Evolutionary conservation across 2,329 filamentous ascomycete genomes (phyloP), one percentile per base, ranked within the genome.

Genomic region (Ophiocordyceps camponoti-rufipedis): DNA sequence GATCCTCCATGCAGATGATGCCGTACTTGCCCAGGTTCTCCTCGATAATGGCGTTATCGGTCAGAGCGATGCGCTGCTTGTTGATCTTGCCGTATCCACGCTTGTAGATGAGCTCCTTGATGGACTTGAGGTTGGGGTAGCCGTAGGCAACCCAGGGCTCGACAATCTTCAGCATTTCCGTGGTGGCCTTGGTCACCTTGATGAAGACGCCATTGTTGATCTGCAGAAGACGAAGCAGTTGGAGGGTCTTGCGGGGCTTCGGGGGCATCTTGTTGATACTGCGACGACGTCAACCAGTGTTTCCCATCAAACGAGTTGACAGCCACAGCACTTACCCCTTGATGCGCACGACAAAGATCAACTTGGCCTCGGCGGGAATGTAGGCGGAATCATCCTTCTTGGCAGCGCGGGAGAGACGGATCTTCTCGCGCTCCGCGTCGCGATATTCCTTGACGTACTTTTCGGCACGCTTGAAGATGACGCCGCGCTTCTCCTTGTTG

Each of bases 191-290:
- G 74, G 88, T 96, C 64, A 95, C 75, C 64, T 80, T 82, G 71
- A 98, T 76, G 74, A 98, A 98, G 70, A 95, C 86, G 70, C 89
- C 91, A 70, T 94, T 96, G 85, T 98, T 98, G 84, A 98, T 98
- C 78, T 98, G 91, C 62, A 98, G 82, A 56, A 98, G 86, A 77
- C 91, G 89, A 67, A 98, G 88, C 51, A 98, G 85, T 75, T 98
- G 91, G 60, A 98, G 81, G 64, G 94, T 96, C 82, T 98, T 98
- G 78, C 91, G 88, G 71, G 93, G 93, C 85, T 98, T 96, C 60
- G 91, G 91, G 66, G 93, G 81, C 62, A 98, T 96, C 85, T 98
- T 98, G 85, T 96, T 96, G 87, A 98, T 96, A 94, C 89, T 82
- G 52, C 42, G 44, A 48, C 44, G 28, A 3, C 23, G 46, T 52